Percentiles rank a stretch among this genome's conserved stretches.
phyloP scores from a whole-genome alignment of 2,329 filamentous ascomycete species.

The Zymoseptoria crescenta region DNA sequence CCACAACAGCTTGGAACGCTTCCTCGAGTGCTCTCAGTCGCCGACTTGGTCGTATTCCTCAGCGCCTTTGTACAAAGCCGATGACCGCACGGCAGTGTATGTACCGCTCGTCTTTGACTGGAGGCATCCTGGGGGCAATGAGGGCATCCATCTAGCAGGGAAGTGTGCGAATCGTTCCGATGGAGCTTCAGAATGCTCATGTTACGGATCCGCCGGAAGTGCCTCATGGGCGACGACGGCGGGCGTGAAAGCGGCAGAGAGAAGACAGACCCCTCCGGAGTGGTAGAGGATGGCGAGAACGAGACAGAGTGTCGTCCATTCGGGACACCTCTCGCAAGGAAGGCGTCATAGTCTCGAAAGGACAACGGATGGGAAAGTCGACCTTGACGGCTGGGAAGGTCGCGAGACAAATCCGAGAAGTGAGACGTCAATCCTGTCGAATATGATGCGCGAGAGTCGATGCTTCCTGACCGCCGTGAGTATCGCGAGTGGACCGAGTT shows the following conservation, averaged over 20 bases:
- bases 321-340: conserved; percentile 21
- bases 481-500: conserved; percentile 6
- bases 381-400: conserved; percentile 4
- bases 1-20: conserved; percentile 36
- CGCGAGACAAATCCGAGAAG: conserved; percentile 26
- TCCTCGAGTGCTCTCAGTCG: conserved; percentile 24
- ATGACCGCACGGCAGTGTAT: conserved; percentile 30
- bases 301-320: conserved; percentile 22
- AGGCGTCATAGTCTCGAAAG: conserved; percentile 29
- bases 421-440: conserved; percentile 30
- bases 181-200: conserved; percentile 26
- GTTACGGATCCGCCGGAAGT: conserved; percentile 27
- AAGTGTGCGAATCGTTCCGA: conserved; percentile 21
- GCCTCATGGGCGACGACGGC: conserved; percentile 23
- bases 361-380: conserved; percentile 23
- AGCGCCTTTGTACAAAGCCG: conserved; percentile 28
- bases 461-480: conserved; percentile 25
- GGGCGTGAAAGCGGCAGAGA: conserved; percentile 25
- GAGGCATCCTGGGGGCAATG: conserved; percentile 25
- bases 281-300: conserved; percentile 22
- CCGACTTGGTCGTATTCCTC: conserved; percentile 30
- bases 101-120: conserved; percentile 21
- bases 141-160: conserved; percentile 22
- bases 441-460: conserved; percentile 26
- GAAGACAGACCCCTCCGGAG: conserved; percentile 25